These are phyloP conservation scores for Didymella pomorum DNA, from an alignment of 2,329 filamentous ascomycete species.

Conservation along the genomic window DNA sequence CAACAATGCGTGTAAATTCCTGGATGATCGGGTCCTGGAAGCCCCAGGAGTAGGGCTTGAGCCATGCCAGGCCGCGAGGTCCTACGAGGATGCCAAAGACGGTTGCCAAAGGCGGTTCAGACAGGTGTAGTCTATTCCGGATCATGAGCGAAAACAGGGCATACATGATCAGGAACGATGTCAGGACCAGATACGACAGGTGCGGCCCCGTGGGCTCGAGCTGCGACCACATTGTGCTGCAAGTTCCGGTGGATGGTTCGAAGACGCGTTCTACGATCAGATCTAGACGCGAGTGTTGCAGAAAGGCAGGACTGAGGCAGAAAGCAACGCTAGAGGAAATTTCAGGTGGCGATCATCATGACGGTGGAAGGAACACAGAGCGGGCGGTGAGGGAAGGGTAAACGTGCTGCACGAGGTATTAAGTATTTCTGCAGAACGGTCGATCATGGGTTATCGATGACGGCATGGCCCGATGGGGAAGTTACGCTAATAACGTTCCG, in stretches of 20 bases:
- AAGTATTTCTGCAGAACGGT: conserved; percentile 4
- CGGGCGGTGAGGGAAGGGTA: conserved; percentile 2
- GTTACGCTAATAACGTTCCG: conserved; percentile 13
- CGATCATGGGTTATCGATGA: conserved; percentile 22
- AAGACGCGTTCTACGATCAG: not conserved
- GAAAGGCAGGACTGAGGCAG: not conserved
- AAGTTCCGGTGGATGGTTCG: not conserved
- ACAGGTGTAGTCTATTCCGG: conserved; percentile 58
- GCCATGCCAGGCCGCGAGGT: conserved; percentile 50
- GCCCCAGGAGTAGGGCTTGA: conserved; percentile 55
- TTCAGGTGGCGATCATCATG: conserved; percentile 16
- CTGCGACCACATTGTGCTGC: conserved; percentile 50
- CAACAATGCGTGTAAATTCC: conserved; percentile 55
- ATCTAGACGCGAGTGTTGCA: not conserved
- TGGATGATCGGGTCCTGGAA: conserved; percentile 53
- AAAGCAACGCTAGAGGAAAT: not conserved
- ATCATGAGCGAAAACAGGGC: conserved; percentile 57
- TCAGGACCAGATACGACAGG: conserved; percentile 55
- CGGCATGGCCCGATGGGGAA: conserved; percentile 19
- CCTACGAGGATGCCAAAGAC: conserved; percentile 57
- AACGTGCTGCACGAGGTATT: conserved; percentile 1
- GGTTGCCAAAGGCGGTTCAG: conserved; percentile 58
- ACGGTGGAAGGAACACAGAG: not conserved
- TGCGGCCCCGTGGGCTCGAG: conserved; percentile 58
- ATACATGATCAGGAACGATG: conserved; percentile 57